Conservation (phyloP, 2,329 filamentous ascomycete species). For the Trichoderma sp. region DNA sequence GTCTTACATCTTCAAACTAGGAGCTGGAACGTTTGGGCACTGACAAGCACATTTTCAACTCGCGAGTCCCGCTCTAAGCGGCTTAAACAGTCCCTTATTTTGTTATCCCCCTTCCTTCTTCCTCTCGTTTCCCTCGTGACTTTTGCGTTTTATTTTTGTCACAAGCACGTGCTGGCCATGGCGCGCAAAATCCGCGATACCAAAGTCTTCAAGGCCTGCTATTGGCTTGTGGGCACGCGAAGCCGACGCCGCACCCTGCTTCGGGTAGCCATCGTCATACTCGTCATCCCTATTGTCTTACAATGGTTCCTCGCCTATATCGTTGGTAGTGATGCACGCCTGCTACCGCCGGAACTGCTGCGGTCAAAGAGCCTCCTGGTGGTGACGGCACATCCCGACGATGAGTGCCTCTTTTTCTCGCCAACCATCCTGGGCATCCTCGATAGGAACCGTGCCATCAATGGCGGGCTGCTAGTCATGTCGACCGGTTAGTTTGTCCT, state of each 20-base stretch:
- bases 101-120: background rate
- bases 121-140: background rate
- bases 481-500: conserved; percentile 29
- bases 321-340: conserved; percentile 36
- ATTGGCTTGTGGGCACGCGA: conserved; percentile 25
- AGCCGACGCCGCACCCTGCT: conserved; percentile 24
- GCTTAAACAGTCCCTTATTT: background rate
- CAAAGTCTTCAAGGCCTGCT: conserved; percentile 13
- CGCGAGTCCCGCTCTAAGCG: background rate
- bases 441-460: conserved; percentile 29
- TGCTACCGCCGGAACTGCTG: conserved; percentile 37
- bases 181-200: conserved; percentile 1
- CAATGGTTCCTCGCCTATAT: conserved; percentile 38
- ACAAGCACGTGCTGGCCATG: conserved; percentile 3
- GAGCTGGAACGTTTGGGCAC: background rate
- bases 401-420: conserved; percentile 40
- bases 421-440: conserved; percentile 34
- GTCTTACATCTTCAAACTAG: background rate
- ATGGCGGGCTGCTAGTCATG: conserved; percentile 32
- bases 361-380: conserved; percentile 37
- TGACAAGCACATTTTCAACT: background rate
- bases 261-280: conserved; percentile 19
- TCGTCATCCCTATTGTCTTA: conserved; percentile 32
- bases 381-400: conserved; percentile 40
- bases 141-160: conserved; percentile 1